A percentile compares a stretch with the other conserved stretches of the same genome.
These are phyloP conservation scores for Oldenlandia corymbosa DNA, from an alignment of 257 asterid species.

Conservation along the genomic window DNA sequence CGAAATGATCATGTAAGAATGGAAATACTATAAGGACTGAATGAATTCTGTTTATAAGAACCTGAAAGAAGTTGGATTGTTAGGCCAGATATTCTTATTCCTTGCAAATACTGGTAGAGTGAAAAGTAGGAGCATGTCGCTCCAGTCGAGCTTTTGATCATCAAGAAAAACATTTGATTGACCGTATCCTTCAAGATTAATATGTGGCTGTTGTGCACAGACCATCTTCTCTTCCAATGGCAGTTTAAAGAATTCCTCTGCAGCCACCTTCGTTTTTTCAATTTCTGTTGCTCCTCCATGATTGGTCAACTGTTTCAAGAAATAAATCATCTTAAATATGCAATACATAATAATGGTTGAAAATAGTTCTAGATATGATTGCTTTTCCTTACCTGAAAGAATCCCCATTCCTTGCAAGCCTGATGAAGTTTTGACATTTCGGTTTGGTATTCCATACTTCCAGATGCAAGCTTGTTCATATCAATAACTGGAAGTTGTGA, in stretches of 20 bases:
- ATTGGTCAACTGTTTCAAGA: conserved; percentile 20
- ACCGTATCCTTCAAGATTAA: no score
- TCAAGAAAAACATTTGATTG: conserved; percentile 6
- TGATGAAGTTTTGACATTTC: conserved; percentile 25
- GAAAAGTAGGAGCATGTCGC: conserved; percentile 23
- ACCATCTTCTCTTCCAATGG: no score
- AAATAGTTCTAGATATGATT: no score
- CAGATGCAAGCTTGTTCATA: conserved; percentile 16
- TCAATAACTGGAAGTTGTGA: conserved; percentile 24
- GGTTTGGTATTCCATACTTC: neutral
- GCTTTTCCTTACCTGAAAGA: conserved; percentile 26
- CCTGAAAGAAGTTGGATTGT: neutral
- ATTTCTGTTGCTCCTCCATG: conserved; percentile 22
- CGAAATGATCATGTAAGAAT: no score
- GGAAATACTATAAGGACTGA: no score
- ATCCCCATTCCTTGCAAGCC: conserved; percentile 29
- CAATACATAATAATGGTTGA: no score
- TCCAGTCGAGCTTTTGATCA: conserved; percentile 34
- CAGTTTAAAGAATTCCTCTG: neutral
- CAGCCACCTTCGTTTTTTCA: conserved; percentile 24
- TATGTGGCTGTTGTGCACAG: no score
- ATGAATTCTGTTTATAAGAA: neutral
- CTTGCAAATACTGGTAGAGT: conserved; percentile 18
- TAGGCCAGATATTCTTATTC: conserved; percentile 22
- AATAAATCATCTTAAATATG: neutral